Evolutionary conservation across 768 basidiomycete genomes (phyloP), one percentile per base, ranked within the genome.

Genomic region (Kwoniella bestiolae): DNA sequence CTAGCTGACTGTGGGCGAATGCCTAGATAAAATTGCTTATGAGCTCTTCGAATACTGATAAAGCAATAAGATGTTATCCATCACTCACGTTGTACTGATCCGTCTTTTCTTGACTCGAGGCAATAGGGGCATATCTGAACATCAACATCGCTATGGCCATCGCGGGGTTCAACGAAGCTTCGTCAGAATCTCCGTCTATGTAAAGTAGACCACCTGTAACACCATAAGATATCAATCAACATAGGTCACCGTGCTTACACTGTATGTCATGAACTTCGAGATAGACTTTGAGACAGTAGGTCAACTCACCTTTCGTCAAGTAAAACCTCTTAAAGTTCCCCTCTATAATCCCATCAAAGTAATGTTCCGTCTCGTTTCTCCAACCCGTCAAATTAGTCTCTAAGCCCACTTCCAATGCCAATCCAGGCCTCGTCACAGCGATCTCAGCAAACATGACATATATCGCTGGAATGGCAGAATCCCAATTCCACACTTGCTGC

Each of bases 131-230:
- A 79, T 91, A 95, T 75, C 89, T 86, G 38, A 85, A 84, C 71
- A 94, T 80, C 47, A 94, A 82, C 90, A 92, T 91, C 2, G 94
- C 92, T 4, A 88, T 86, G 66, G 94, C 94, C 69, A 94, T 83
- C 1, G 94, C 89, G 26, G 92, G 92, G 74, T 94, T 94, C 38
- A 94, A 83, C 14, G 75, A 78, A 7, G 89, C 90, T 5, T 84
- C 82, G 70, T 92, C 86, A 1, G 92, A 94, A 79, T 92, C 91
- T 16, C 90, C 91, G n/a, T 86, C 81, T 66, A 90, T 95, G 74
- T 85, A 93, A 4, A 94, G 80, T 44, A 95, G 82, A 2, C 94
- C 91, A 45, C 89, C 92, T 93, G 63, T 28, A 41, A 52, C 5
- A 32, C n/a, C 8, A 12, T 2, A n/a, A 26, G 28, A 5, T 28